Evolutionary conservation across 2,329 filamentous ascomycete species (phyloP).

Genomic region (Hymenoscyphus occultus): DNA sequence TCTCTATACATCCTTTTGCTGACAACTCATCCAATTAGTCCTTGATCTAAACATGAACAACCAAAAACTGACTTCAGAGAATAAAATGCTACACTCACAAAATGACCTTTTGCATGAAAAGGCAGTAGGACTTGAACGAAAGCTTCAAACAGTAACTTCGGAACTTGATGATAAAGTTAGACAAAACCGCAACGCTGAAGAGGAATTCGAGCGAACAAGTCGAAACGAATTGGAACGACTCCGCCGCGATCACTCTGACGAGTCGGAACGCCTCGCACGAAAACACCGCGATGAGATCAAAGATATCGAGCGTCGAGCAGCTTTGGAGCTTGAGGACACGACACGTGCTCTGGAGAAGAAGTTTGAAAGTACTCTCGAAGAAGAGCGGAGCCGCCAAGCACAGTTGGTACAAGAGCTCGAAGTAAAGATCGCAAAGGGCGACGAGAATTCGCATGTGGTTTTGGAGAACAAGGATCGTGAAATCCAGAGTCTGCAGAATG

Average conservation of each 20-base stretch:
- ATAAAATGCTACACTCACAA: constrained; percentile 61
- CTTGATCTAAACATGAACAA: constrained; percentile 49
- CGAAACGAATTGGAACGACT: constrained; percentile 55
- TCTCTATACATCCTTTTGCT: background rate
- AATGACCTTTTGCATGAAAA: constrained; percentile 56
- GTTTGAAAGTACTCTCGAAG: constrained; percentile 54
- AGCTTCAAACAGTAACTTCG: constrained; percentile 46
- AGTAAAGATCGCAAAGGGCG: constrained; percentile 47
- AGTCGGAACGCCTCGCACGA: constrained; percentile 56
- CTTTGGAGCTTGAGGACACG: constrained; percentile 41
- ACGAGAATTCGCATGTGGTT: constrained; percentile 35
- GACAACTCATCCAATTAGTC: constrained; percentile 19
- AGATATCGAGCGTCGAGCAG: constrained; percentile 59
- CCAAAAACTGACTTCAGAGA: constrained; percentile 37
- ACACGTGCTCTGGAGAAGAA: constrained; percentile 34
- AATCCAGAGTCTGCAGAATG: constrained; percentile 47
- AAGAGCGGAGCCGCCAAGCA: constrained; percentile 56
- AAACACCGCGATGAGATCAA: constrained; percentile 67
- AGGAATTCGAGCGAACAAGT: constrained; percentile 52
- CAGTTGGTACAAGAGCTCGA: constrained; percentile 66
- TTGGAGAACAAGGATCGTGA: constrained; percentile 50
- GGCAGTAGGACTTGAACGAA: constrained; percentile 36
- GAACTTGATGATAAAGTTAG: constrained; percentile 49
- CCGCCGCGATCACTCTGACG: constrained; percentile 47
- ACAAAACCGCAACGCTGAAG: constrained; percentile 51